phyloP scores from a whole-genome alignment of 495 filamentous ascomycete genomes.

The Letharia lupina region DNA sequence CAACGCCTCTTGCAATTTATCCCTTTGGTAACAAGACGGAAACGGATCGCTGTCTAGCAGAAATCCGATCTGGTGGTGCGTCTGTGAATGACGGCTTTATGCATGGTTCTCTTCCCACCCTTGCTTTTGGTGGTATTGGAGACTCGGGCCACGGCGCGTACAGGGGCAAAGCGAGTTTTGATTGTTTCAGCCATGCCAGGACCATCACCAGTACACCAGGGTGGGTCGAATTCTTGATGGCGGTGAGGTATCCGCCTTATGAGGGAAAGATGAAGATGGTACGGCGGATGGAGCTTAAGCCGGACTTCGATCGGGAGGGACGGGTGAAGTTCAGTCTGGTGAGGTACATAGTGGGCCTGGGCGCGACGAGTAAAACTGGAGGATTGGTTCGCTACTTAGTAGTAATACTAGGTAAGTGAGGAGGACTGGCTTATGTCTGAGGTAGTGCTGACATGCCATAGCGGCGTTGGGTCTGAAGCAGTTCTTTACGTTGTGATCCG shows the following conservation, averaged over 20 bases:
- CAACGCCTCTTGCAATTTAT: slow-evolving; percentile 73
- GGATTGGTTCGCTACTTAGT: slow-evolving; percentile 36
- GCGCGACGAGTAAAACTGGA: slow-evolving; percentile 36
- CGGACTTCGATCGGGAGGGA: slow-evolving; percentile 80
- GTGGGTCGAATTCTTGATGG: slow-evolving; percentile 72
- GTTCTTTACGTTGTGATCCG: neutral
- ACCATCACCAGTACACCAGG: slow-evolving; percentile 63
- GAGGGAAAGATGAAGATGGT: slow-evolving; percentile 50
- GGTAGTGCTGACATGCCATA: neutral
- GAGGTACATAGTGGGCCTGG: slow-evolving; percentile 39
- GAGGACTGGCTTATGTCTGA: neutral
- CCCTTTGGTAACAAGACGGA: slow-evolving; percentile 75
- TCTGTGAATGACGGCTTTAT: slow-evolving; percentile 75
- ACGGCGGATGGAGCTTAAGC: slow-evolving; percentile 49
- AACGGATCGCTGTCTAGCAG: slow-evolving; percentile 56
- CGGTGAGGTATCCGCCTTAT: slow-evolving; percentile 77
- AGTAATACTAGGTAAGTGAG: slow-evolving; percentile 37
- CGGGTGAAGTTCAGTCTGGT: slow-evolving; percentile 44
- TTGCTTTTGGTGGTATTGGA: slow-evolving; percentile 88
- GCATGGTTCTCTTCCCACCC: slow-evolving; percentile 65
- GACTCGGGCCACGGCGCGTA: slow-evolving; percentile 77
- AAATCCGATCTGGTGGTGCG: slow-evolving; percentile 67
- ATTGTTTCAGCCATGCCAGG: slow-evolving; percentile 73
- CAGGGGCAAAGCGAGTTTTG: slow-evolving; percentile 74
- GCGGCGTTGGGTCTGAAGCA: slow-evolving; percentile 9